A percentile compares a stretch with the other conserved stretches of the same genome.
Evolutionary conservation across 495 filamentous ascomycete species (phyloP).

Genomic region (Neurospora discreta): DNA sequence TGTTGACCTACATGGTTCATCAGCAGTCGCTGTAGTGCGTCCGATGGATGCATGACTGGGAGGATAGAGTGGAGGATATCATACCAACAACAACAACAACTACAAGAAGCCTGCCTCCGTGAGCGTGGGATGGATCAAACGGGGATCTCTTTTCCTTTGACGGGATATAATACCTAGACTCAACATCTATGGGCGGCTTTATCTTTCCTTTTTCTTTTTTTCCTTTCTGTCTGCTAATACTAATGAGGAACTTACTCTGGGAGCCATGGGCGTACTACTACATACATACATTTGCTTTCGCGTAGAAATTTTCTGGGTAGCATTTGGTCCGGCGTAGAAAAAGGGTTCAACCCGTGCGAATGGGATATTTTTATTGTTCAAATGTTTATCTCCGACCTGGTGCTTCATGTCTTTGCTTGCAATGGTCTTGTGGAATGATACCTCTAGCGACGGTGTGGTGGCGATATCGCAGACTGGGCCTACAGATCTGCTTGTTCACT

Average conservation of each 20-base stretch:
- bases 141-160: background rate
- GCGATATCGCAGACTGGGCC: no score
- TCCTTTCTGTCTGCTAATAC: background rate
- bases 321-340: background rate
- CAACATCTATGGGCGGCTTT: slow-evolving; percentile 10
- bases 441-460: no score
- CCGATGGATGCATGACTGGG: background rate
- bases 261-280: background rate
- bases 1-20: slow-evolving; percentile 86
- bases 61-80: background rate
- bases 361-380: slow-evolving; percentile 4
- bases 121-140: background rate
- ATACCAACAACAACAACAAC: background rate
- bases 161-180: slow-evolving; percentile 10
- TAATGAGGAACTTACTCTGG: background rate
- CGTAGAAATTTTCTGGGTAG: slow-evolving; percentile 6
- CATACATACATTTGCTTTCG: background rate
- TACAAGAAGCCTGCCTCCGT: background rate
- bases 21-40: slow-evolving; percentile 27
- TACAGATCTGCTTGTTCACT: no score
- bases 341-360: slow-evolving; percentile 20
- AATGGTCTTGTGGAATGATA: no score
- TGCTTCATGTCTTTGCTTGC: background rate
- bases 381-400: background rate
- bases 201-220: background rate